These are phyloP conservation scores for Candida silvatica DNA, from an alignment of 805 yeast genomes.

Conservation along the genomic window DNA sequence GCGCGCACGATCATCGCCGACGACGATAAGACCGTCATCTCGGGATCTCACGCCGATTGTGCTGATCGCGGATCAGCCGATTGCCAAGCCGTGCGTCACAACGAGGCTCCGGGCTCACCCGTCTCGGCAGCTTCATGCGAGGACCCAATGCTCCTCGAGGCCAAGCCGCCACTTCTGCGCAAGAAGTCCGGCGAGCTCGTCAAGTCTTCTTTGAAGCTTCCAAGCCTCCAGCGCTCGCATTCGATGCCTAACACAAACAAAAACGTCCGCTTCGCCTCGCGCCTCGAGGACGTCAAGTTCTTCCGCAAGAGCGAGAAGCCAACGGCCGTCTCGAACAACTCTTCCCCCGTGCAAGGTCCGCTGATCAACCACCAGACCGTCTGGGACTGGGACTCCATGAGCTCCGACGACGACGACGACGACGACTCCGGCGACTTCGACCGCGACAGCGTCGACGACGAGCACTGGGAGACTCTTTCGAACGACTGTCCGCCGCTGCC, in stretches of 20 bases:
- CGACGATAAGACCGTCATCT: conserved; percentile 17
- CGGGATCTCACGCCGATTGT: no score
- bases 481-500: conserved; percentile 24
- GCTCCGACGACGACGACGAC: conserved; percentile 8
- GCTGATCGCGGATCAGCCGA: no score
- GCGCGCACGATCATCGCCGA: conserved; percentile 10
- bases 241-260: conserved; percentile 44
- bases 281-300: conserved; percentile 53
- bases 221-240: conserved; percentile 28
- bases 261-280: conserved; percentile 56
- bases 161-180: conserved; percentile 27
- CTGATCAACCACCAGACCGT: conserved; percentile 10
- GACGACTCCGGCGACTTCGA: conserved; percentile 10
- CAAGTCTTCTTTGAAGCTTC: conserved; percentile 39
- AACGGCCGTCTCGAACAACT: conserved; percentile 50
- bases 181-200: conserved; percentile 47
- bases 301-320: conserved; percentile 58
- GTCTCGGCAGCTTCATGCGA: background rate
- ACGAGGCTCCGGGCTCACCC: conserved; percentile 3
- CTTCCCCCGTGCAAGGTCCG: conserved; percentile 33
- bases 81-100: no score
- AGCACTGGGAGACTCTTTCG: conserved; percentile 21
- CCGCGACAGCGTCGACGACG: conserved; percentile 8
- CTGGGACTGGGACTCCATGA: conserved; percentile 16
- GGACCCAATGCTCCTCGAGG: conserved; percentile 6